Evolutionary conservation across 352 stramenopile species (phyloP), one percentile per base, ranked within the genome.

Genomic region (Thalassiosira livingstoniorum): DNA sequence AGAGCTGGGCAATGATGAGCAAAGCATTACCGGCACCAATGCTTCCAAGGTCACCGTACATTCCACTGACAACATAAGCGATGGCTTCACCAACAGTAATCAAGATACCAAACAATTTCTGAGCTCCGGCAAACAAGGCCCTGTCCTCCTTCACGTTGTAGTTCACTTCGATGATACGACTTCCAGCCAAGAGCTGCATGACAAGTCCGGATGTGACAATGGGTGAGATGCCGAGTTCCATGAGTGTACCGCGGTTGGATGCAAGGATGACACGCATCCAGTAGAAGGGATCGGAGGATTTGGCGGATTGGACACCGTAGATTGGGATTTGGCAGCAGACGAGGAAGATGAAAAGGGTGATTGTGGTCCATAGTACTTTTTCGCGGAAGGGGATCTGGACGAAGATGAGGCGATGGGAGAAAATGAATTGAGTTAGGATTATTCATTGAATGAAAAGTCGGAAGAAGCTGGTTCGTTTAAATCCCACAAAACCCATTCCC

Each of bases 291-390:
- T 99, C 98, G 64, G 96, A 98, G 29, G 97, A 98, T 91, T 99
- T 98, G 82, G 97, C 97, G 51, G 95, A 98, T 90, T 99, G 96
- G 80, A 99, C 97, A 80, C 97, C 98, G 92, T 99, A 99, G 70
- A 99, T 95, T 63, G 98, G 98, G 87, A 99, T 99, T 93, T 99
- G 98, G 87, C 97, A 99, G 90, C 97, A 99, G 32, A 99, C 98
- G 70, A 99, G 93, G 93, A 99, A 99, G 82, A 99, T 99, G 94
- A 99, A 99, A 32, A 99, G 95, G 75, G 97, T 99, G 89, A 99
- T 98, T 54, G 98, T 97, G 15, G 97, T 99, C 97, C 97, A 99
- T 55, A 99, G 90, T 53, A 99, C 96, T 92, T 99, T 99, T 92
- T 99, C 98, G 80, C 97, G 96, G 94, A 99, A 99, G 53, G 97